These are phyloP conservation scores for Pelargonium australe DNA, from an alignment of 441 rosid species.

Conservation along the genomic window DNA sequence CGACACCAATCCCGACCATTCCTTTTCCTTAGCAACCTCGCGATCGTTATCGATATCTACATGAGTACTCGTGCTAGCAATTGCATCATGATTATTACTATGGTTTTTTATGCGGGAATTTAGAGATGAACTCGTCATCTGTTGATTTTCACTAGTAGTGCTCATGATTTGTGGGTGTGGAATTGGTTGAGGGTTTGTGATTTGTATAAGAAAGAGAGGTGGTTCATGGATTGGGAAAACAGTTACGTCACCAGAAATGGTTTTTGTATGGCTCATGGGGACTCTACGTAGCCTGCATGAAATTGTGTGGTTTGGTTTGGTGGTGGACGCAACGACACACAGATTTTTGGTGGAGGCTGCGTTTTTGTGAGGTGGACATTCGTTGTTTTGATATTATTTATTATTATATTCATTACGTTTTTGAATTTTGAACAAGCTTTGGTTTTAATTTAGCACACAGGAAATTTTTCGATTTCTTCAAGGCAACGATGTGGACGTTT, in stretches of 20 bases:
- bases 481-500: too few species aligned
- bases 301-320: neutral
- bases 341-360: neutral
- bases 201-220: neutral
- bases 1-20: slow-evolving; percentile 15
- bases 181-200: neutral
- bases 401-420: too few species aligned
- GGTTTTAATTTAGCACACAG: too few species aligned
- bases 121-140: neutral
- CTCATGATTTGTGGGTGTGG: neutral
- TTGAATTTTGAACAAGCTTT: too few species aligned
- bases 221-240: neutral
- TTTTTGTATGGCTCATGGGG: neutral
- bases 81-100: neutral
- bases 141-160: neutral
- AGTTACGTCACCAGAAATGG: too few species aligned
- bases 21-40: neutral
- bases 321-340: neutral
- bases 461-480: too few species aligned
- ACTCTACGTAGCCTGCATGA: neutral
- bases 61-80: too few species aligned
- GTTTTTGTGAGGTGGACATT: neutral
- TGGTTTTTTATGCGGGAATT: neutral
- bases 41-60: too few species aligned
- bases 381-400: neutral